phyloP scores from a whole-genome alignment of 2,329 filamentous ascomycete genomes.

The Penicillium sp. region DNA sequence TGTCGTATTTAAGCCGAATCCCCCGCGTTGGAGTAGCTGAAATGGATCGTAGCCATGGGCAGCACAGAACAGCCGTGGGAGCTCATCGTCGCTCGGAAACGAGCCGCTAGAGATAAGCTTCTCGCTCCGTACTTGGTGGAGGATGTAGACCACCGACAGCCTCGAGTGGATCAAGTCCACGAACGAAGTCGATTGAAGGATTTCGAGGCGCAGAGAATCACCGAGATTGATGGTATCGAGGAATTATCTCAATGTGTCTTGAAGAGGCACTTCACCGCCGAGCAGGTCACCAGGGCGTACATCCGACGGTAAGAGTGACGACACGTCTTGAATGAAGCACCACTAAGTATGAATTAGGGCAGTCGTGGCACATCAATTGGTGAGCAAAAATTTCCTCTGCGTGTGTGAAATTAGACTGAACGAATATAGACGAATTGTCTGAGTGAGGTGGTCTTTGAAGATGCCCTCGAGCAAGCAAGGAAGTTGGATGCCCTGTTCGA shows the following conservation, averaged over 20 bases:
- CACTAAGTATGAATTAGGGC: slow-evolving; percentile 15
- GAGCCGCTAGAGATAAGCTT: slow-evolving; percentile 23
- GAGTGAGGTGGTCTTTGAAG: slow-evolving; percentile 37
- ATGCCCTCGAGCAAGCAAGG: slow-evolving; percentile 33
- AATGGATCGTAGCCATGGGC: slow-evolving; percentile 7
- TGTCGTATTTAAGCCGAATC: neutral
- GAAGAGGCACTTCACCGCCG: slow-evolving; percentile 26
- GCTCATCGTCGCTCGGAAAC: slow-evolving; percentile 31
- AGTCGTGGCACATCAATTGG: slow-evolving; percentile 31
- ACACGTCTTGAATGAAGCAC: neutral
- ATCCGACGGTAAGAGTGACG: slow-evolving; percentile 31
- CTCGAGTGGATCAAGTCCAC: slow-evolving; percentile 23
- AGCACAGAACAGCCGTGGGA: slow-evolving; percentile 27
- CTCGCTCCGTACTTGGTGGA: slow-evolving; percentile 29
- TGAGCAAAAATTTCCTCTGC: slow-evolving; percentile 1
- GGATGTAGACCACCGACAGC: slow-evolving; percentile 25
- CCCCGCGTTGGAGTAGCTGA: neutral
- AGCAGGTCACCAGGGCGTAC: slow-evolving; percentile 30
- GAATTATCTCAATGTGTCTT: slow-evolving; percentile 20
- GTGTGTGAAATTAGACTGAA: neutral
- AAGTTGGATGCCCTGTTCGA: slow-evolving; percentile 28
- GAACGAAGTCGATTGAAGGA: slow-evolving; percentile 25
- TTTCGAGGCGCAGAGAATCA: slow-evolving; percentile 26
- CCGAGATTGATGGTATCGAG: slow-evolving; percentile 30
- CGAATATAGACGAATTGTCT: slow-evolving; percentile 35